Evolutionary conservation across 2,329 filamentous ascomycete genomes (phyloP), one percentile per base, ranked within the genome.

Genomic region (Aureobasidium leucospermi): DNA sequence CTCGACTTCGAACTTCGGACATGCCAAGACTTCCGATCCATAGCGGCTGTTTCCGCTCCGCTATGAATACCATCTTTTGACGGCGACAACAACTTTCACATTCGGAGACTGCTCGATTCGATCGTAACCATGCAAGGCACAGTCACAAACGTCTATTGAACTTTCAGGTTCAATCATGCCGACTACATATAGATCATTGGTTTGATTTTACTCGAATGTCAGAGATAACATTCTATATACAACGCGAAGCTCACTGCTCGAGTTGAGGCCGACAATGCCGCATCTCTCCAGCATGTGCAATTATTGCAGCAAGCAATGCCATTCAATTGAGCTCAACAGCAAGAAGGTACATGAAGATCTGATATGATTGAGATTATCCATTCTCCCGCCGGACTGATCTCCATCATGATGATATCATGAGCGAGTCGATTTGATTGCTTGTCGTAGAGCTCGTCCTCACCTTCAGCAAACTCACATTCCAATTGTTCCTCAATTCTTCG

Each of bases 331-430:
- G 32, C 47, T 49, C 47, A 5, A 6, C 11, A 38, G 11, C 9
- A 45, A 43, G n/a, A 34, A 43, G n/a, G 11, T 45, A 23, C 15
- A 15, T 9, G 28, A 45, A 45, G n/a, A 34, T 53, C n/a, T 46
- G 31, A 38, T 28, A 36, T 46, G 31, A 29, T 23, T 15, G 38
- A 56, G 15, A 19, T 38, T 56, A 36, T 28, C 41, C 31, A 45
- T 46, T 45, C 41, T 45, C 19, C 52, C 41, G 31, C 8, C 41
- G 16, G 52, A 46, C 7, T 36, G 41, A 38, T 46, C 29, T 46
- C 41, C 52, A 56, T 56, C 52, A 56, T 56, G 52, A 56, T 56
- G 52, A 56, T 46, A 34, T 56, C 41, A 56, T 56, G 29, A 46
- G 8, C 28, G 52, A 38, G 11, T 34, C 31, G 41, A 45, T 36